Evolutionary conservation across 768 basidiomycete species (phyloP).

Genomic region (Termitomyces bulborhizus): DNA sequence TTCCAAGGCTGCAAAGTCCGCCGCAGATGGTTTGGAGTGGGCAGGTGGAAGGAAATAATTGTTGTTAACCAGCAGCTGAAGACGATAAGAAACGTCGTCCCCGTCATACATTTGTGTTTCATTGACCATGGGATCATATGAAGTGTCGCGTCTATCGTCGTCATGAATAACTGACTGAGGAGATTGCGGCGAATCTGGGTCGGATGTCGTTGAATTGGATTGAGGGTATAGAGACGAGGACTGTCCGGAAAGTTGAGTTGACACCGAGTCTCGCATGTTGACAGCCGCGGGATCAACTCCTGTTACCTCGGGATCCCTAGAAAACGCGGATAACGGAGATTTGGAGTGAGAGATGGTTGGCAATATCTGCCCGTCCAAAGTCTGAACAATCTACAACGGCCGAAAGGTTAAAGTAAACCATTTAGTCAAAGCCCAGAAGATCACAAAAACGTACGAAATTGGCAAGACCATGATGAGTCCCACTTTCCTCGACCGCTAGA

Average conservation of each 20-base stretch:
- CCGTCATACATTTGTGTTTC: constrained; percentile 48
- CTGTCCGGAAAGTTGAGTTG: constrained; percentile 60
- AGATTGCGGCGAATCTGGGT: constrained; percentile 58
- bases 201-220: constrained; percentile 60
- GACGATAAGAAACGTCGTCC: constrained; percentile 82
- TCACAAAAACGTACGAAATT: constrained; percentile 28
- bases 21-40: constrained; percentile 71
- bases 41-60: constrained; percentile 87
- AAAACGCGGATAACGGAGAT: constrained; percentile 42
- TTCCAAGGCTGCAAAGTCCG: constrained; percentile 46
- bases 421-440: constrained; percentile 1
- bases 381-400: constrained; percentile 12
- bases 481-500: constrained; percentile 1
- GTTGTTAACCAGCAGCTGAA: constrained; percentile 80
- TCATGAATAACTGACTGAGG: constrained; percentile 51
- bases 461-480: constrained; percentile 15
- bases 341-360: constrained; percentile 19
- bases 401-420: constrained; percentile 3
- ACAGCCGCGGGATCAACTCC: constrained; percentile 21
- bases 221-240: constrained; percentile 76
- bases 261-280: constrained; percentile 49
- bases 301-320: constrained; percentile 39
- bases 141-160: constrained; percentile 36
- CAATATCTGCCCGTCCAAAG: constrained; percentile 15
- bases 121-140: constrained; percentile 42